Base-by-base conservation (phyloP, 2,329 filamentous ascomycete species). In the Penicillium vulpinum region DNA sequence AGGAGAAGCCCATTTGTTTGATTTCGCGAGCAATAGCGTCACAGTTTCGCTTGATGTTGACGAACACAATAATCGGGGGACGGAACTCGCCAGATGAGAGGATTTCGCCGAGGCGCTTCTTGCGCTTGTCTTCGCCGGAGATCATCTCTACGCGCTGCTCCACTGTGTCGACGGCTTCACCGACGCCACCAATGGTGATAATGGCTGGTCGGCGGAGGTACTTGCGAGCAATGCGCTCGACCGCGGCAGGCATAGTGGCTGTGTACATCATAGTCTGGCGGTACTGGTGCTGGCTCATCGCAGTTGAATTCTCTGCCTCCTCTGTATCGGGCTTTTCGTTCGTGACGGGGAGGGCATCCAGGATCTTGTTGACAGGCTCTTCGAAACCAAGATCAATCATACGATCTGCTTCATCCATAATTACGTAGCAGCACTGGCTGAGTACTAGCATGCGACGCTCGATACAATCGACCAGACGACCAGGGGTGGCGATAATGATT, bases 231-330 rank as follows among this genome's bases (percentile, higher is more conserved):
- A 99, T 97, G 61, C 90, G 90, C 73, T 99, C 94, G 16, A 99
- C 90, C 0, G 90, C 86, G 0, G 90, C 79, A 2, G 94, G 92
- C 94, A 99, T 99, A 28, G 94, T 99, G 51, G 94, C 94, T 63
- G 94, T 97, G 85, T 97, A 99, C 94, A 99, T 99, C 94, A 99
- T 99, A 0, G 94, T 99, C 75, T 99, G 93, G 57, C 94, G 83
- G 78, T 97, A 97, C 22, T 89, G 84, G 68, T 89, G 89, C 56
- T 85, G 83, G 66, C 87, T 88, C 93, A 97, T 97, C n/a, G 88
- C 86, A 55, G 84, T 80, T 0, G 90, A 81, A 70, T 97, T 85
- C 74, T 99, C 94, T 6, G 94, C 94, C 51, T 90, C 91, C 13
- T 97, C 93, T 0, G 85, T 89, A 74, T 99, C 94, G 0, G 94